phyloP scores from a whole-genome alignment of 2,329 filamentous ascomycete species.

The Nothomitra cinnamomea region DNA sequence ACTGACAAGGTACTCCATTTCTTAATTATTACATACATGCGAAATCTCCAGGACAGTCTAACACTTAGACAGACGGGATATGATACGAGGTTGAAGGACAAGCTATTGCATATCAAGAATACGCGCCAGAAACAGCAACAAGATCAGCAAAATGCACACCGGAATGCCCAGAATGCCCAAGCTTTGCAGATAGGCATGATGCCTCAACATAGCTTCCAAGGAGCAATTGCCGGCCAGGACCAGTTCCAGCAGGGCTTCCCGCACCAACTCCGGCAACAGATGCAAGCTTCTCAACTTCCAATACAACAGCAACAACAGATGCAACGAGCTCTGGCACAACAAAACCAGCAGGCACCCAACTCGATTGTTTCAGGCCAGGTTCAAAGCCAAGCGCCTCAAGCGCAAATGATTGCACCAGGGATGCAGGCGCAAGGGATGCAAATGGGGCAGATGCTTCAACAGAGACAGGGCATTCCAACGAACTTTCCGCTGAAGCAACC shows the following conservation, averaged over 20 bases:
- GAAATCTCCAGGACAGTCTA: background rate
- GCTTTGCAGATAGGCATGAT: constrained; percentile 3
- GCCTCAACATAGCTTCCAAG: constrained; percentile 2
- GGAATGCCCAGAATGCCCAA: background rate
- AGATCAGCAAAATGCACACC: constrained; percentile 1
- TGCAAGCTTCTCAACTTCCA: constrained; percentile 2
- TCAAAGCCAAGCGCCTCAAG: constrained; percentile 2
- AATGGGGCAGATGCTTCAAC: constrained; percentile 1
- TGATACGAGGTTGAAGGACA: constrained; percentile 4
- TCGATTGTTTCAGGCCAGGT: background rate
- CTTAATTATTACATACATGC: background rate
- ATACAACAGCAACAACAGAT: constrained; percentile 3
- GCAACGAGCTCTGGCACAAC: background rate
- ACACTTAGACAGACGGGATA: constrained; percentile 1
- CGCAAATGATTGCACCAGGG: background rate
- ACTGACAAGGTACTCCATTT: constrained; percentile 5
- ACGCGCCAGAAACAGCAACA: background rate
- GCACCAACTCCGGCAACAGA: constrained; percentile 3
- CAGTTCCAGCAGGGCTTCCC: constrained; percentile 5
- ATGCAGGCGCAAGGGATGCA: constrained; percentile 1
- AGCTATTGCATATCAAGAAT: constrained; percentile 5
- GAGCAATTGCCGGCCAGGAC: background rate
- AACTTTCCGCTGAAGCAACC: background rate
- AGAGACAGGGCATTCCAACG: background rate
- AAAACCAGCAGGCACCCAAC: constrained; percentile 1